These are phyloP conservation scores for Alternaria arborescens DNA, from an alignment of 2,329 filamentous ascomycete species.

Conservation along the genomic window DNA sequence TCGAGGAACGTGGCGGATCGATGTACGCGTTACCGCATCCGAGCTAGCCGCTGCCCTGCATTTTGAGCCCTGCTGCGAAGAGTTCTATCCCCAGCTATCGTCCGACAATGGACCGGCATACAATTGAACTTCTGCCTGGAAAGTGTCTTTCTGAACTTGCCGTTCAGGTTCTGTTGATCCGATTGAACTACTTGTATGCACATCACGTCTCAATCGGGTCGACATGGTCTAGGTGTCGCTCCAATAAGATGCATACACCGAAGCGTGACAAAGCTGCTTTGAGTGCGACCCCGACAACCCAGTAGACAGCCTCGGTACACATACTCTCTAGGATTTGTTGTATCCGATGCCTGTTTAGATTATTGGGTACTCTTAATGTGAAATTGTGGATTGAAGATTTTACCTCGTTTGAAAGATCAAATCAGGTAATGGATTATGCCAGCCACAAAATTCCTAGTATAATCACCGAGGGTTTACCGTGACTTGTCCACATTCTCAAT, in stretches of 20 bases:
- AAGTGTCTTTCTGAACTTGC: background rate
- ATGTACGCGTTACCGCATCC: conserved; percentile 10
- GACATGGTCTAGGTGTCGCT: background rate
- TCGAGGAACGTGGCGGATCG: conserved; percentile 14
- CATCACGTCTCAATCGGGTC: background rate
- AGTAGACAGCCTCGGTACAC: conserved; percentile 3
- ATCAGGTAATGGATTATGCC: background rate
- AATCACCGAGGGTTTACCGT: background rate
- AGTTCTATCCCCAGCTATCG: background rate
- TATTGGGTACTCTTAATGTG: background rate
- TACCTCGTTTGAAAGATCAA: background rate
- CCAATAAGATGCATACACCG: background rate
- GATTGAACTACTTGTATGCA: background rate
- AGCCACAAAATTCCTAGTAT: background rate
- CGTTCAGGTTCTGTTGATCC: background rate
- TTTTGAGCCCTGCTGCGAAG: background rate
- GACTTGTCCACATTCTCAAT: background rate
- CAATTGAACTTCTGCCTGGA: background rate
- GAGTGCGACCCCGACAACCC: background rate
- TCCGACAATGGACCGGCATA: background rate
- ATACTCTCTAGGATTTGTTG: background rate
- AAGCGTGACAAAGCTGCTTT: background rate
- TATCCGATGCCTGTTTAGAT: background rate
- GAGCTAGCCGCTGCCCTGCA: conserved; percentile 12
- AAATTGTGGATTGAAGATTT: no score